Conservation (phyloP, 2,329 filamentous ascomycete genomes). For the Xylariaceae sp. region DNA sequence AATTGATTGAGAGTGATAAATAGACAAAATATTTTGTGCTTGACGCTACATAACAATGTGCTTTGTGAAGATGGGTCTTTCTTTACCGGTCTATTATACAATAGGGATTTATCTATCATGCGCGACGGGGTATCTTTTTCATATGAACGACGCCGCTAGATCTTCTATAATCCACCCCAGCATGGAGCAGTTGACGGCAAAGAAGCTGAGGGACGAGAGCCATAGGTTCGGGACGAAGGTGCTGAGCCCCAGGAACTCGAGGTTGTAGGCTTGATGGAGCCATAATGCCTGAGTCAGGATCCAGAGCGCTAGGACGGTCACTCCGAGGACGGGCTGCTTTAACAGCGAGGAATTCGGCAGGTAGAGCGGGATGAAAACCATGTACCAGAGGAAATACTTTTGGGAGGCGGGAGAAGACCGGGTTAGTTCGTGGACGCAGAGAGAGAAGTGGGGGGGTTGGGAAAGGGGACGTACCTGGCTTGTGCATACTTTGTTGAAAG, state of each 20-base stretch:
- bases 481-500: constrained; percentile 98
- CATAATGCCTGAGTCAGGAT: constrained; percentile 68
- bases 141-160: constrained; percentile 30
- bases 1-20: constrained; percentile 9
- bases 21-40: constrained; percentile 2
- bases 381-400: constrained; percentile 98
- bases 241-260: constrained; percentile 76
- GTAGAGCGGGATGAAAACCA: constrained; percentile 88
- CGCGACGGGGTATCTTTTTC: neutral
- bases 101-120: no score
- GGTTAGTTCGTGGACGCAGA: neutral
- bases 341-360: constrained; percentile 76
- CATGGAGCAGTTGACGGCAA: constrained; percentile 78
- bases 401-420: neutral
- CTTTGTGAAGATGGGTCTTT: no score
- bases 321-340: constrained; percentile 54
- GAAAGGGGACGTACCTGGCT: constrained; percentile 67
- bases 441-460: neutral
- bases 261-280: constrained; percentile 69
- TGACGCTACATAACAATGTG: neutral
- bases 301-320: constrained; percentile 67
- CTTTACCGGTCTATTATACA: no score
- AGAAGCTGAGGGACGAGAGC: constrained; percentile 71
- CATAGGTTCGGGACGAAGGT: constrained; percentile 86
- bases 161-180: constrained; percentile 75